Conservation (phyloP, 1,139 yeast species). For the Hemisphaericaspora lyxosophila region DNA sequence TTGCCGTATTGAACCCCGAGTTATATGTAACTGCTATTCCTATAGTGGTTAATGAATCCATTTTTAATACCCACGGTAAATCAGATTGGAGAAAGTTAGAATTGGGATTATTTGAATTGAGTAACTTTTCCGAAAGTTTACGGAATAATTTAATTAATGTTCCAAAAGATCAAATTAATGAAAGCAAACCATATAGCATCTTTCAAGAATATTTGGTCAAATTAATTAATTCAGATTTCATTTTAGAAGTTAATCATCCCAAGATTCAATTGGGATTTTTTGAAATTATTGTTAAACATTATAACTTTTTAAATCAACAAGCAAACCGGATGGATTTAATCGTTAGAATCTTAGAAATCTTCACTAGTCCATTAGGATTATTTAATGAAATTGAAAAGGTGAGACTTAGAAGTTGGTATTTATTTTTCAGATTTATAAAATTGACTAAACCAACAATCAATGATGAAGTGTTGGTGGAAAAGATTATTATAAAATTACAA, state of each 20-base stretch:
- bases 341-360: slow-evolving; percentile 67
- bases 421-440: slow-evolving; percentile 80
- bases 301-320: slow-evolving; percentile 55
- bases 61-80: slow-evolving; percentile 32
- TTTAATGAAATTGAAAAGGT: slow-evolving; percentile 73
- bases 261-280: slow-evolving; percentile 76
- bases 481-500: slow-evolving; percentile 41
- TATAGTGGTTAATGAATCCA: slow-evolving; percentile 59
- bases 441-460: slow-evolving; percentile 61
- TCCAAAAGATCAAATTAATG: slow-evolving; percentile 61
- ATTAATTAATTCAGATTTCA: slow-evolving; percentile 58
- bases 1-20: slow-evolving; percentile 73
- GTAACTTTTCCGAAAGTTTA: slow-evolving; percentile 75
- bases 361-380: slow-evolving; percentile 78
- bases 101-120: slow-evolving; percentile 79
- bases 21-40: slow-evolving; percentile 72
- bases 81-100: slow-evolving; percentile 80
- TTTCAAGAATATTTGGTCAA: slow-evolving; percentile 64
- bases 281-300: slow-evolving; percentile 82
- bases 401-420: slow-evolving; percentile 84
- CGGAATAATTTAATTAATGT: slow-evolving; percentile 70
- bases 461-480: slow-evolving; percentile 29
- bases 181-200: slow-evolving; percentile 59
- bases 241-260: slow-evolving; percentile 62
- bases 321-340: slow-evolving; percentile 50